phyloP scores from a whole-genome alignment of 1,139 yeast species.

The Yarrowia galli region DNA sequence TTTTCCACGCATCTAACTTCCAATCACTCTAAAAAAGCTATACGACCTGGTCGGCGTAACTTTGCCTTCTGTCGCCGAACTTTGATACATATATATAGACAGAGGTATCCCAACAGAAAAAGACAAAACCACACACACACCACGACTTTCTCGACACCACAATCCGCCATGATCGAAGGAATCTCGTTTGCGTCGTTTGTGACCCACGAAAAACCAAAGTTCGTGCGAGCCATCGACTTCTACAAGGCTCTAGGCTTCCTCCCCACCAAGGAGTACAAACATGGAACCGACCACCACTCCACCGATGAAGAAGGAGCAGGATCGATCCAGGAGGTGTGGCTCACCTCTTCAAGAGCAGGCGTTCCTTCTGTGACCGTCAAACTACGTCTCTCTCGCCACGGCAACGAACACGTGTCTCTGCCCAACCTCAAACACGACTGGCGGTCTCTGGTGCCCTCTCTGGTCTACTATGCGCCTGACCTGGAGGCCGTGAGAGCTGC shows the following conservation, averaged over 20 bases:
- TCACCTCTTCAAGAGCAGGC: slow-evolving; percentile 41
- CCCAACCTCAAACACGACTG: slow-evolving; percentile 50
- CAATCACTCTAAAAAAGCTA: background rate
- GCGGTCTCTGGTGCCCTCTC: slow-evolving; percentile 51
- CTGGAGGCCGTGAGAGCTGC: slow-evolving; percentile 38
- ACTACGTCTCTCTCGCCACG: slow-evolving; percentile 42
- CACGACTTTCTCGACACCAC: background rate
- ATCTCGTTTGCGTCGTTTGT: slow-evolving; percentile 63
- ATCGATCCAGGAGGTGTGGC: slow-evolving; percentile 46
- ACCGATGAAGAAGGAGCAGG: slow-evolving; percentile 43
- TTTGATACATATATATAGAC: background rate
- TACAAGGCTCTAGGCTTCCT: slow-evolving; percentile 66
- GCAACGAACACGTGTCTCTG: slow-evolving; percentile 40
- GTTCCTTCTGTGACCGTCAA: slow-evolving; percentile 42
- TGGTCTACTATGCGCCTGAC: slow-evolving; percentile 49
- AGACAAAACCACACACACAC: background rate
- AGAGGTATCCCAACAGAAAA: background rate
- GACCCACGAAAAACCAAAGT: slow-evolving; percentile 59
- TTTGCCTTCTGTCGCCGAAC: background rate
- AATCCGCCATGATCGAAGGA: slow-evolving; percentile 44
- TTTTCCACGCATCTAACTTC: no score
- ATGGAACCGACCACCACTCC: slow-evolving; percentile 41
- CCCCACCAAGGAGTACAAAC: slow-evolving; percentile 56
- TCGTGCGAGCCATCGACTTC: slow-evolving; percentile 58
- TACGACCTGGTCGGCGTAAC: background rate